Evolutionary conservation across 2,329 filamentous ascomycete species (phyloP).

Genomic region (Remersonia thermophila): DNA sequence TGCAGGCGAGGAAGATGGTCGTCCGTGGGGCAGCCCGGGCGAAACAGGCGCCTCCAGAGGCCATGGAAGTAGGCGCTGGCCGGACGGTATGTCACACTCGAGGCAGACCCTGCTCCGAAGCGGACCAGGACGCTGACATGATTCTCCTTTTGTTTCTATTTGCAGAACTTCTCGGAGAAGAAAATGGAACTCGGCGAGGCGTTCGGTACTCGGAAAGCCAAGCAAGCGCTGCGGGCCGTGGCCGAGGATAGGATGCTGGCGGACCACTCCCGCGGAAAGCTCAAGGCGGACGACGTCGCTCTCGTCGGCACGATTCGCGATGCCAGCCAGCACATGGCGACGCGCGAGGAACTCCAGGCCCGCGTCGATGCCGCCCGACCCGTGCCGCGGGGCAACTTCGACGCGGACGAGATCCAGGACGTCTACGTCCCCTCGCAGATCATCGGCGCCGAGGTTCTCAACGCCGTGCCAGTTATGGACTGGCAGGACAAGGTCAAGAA

Average conservation of each 20-base stretch:
- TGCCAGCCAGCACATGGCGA: constrained; percentile 52
- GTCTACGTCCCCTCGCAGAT: constrained; percentile 58
- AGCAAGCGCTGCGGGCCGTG: constrained; percentile 57
- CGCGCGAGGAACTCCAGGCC: constrained; percentile 51
- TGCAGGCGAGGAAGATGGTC: constrained; percentile 53
- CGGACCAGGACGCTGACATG: constrained; percentile 14
- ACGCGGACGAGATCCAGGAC: constrained; percentile 54
- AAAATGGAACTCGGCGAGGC: constrained; percentile 60
- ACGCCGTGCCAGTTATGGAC: constrained; percentile 55
- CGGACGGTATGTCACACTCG: constrained; percentile 24
- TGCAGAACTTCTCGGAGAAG: constrained; percentile 45
- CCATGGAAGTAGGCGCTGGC: constrained; percentile 26
- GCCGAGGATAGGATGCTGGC: constrained; percentile 58
- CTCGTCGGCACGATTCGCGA: constrained; percentile 53
- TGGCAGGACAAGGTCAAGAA: constrained; percentile 59
- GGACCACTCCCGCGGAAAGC: constrained; percentile 30
- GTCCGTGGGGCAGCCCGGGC: constrained; percentile 45
- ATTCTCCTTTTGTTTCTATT: not conserved
- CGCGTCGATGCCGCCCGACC: constrained; percentile 57
- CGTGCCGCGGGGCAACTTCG: constrained; percentile 56
- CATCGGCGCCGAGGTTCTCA: constrained; percentile 55
- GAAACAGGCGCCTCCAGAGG: constrained; percentile 38
- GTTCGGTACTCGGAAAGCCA: constrained; percentile 78
- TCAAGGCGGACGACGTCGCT: constrained; percentile 43
- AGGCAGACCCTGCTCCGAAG: too few relatives aligned